Evolutionary conservation across 768 basidiomycete genomes (phyloP).

Genomic region (Mycena crocata): DNA sequence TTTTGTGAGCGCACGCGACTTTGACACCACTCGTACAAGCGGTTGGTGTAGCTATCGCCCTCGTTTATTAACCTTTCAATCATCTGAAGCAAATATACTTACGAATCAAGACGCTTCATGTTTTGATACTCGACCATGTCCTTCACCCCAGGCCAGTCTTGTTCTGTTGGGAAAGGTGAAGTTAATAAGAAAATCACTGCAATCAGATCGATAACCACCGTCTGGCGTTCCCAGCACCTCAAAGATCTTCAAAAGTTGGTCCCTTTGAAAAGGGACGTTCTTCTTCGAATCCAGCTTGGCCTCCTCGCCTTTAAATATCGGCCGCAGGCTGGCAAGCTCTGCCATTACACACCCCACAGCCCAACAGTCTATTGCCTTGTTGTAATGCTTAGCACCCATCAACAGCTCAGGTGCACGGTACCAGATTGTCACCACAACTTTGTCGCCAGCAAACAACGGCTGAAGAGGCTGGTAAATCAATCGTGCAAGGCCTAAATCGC

Average conservation of each 20-base stretch:
- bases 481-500: slow-evolving; percentile 95
- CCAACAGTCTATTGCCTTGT: slow-evolving; percentile 97
- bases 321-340: slow-evolving; percentile 91
- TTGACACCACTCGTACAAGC: slow-evolving; percentile 81
- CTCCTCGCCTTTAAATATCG: slow-evolving; percentile 99
- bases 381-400: slow-evolving; percentile 97
- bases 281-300: slow-evolving; percentile 98
- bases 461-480: slow-evolving; percentile 93
- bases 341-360: slow-evolving; percentile 98
- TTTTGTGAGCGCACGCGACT: slow-evolving; percentile 66
- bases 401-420: slow-evolving; percentile 97
- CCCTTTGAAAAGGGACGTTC: slow-evolving; percentile 95
- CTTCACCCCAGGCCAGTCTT: slow-evolving; percentile 87
- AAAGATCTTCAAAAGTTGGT: slow-evolving; percentile 95
- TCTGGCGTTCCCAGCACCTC: slow-evolving; percentile 93
- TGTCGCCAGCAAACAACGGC: slow-evolving; percentile 92
- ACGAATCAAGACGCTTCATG: slow-evolving; percentile 84
- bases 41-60: slow-evolving; percentile 58
- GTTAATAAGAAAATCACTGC: background rate
- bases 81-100: slow-evolving; percentile 39
- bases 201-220: slow-evolving; percentile 64
- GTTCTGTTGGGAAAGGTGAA: slow-evolving; percentile 59
- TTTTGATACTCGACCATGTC: slow-evolving; percentile 91
- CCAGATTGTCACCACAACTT: slow-evolving; percentile 99
- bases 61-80: background rate